Evolutionary conservation across 2,329 filamentous ascomycete genomes (phyloP).

Genomic region (Xylogone sp.): DNA sequence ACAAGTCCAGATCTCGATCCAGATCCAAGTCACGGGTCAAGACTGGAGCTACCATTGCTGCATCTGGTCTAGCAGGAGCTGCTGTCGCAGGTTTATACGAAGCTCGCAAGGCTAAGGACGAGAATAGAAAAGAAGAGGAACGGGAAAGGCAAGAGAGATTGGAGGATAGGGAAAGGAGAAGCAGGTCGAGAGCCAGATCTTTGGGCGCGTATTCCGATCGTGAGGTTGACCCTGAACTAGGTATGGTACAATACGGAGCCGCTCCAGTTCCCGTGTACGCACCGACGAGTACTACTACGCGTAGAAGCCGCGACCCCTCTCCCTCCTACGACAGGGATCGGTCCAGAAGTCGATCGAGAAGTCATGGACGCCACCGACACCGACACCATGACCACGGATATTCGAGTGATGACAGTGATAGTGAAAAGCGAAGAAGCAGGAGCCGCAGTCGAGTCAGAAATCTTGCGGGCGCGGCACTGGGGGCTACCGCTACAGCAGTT

Average conservation of each 20-base stretch:
- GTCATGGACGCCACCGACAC: neutral
- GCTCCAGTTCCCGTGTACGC: constrained; percentile 54
- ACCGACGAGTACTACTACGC: constrained; percentile 24
- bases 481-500: constrained; percentile 56
- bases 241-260: constrained; percentile 64
- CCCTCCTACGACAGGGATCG: constrained; percentile 7
- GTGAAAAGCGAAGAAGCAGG: constrained; percentile 26
- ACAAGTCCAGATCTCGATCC: constrained; percentile 46
- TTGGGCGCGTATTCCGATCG: constrained; percentile 42
- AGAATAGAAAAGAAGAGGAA: constrained; percentile 31
- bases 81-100: constrained; percentile 60
- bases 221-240: constrained; percentile 60
- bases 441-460: constrained; percentile 53
- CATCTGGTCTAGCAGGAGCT: constrained; percentile 56
- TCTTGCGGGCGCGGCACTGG: constrained; percentile 51
- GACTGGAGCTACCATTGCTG: constrained; percentile 57
- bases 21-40: constrained; percentile 36
- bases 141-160: constrained; percentile 24
- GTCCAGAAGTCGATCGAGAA: constrained; percentile 14
- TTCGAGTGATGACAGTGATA: neutral
- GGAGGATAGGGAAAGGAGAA: constrained; percentile 14
- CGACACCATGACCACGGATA: neutral
- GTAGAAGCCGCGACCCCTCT: neutral
- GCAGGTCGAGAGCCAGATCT: constrained; percentile 46
- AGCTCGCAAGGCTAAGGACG: constrained; percentile 57